Evolutionary conservation across 2,329 filamentous ascomycete species (phyloP).

Genomic region (Capronia americana): DNA sequence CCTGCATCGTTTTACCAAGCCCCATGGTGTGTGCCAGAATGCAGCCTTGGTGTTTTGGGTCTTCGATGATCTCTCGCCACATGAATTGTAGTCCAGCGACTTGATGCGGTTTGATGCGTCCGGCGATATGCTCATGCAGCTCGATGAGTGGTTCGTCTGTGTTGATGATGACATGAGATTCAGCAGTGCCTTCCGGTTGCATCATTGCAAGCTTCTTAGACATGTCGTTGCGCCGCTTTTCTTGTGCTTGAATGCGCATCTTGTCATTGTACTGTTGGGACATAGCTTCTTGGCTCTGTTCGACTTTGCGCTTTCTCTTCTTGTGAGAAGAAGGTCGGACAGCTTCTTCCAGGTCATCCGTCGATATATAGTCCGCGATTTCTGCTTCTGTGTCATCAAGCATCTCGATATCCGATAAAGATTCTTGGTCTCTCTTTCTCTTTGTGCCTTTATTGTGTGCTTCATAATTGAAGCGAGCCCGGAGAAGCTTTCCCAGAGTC

Average conservation of each 20-base stretch:
- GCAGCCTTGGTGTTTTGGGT: constrained; percentile 71
- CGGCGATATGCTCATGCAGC: constrained; percentile 68
- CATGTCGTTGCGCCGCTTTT: constrained; percentile 54
- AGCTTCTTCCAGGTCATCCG: constrained; percentile 21
- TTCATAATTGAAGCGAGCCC: not conserved
- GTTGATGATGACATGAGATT: constrained; percentile 53
- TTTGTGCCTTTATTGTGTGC: constrained; percentile 23
- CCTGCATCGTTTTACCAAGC: constrained; percentile 89
- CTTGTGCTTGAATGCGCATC: constrained; percentile 61
- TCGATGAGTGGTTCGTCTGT: constrained; percentile 53
- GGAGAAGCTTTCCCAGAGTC: constrained; percentile 8
- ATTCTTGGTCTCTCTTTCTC: constrained; percentile 23
- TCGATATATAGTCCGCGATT: constrained; percentile 21
- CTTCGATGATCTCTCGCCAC: constrained; percentile 80
- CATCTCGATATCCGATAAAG: constrained; percentile 16
- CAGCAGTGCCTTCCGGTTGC: constrained; percentile 52
- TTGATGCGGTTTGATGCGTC: constrained; percentile 78
- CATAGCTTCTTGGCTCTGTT: constrained; percentile 58
- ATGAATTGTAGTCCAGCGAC: constrained; percentile 82
- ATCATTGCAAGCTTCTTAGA: constrained; percentile 43
- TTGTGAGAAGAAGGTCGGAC: constrained; percentile 48
- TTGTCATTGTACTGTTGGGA: constrained; percentile 63
- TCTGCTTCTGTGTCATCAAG: constrained; percentile 23
- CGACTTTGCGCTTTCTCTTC: constrained; percentile 55
- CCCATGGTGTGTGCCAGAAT: constrained; percentile 91